These are phyloP conservation scores for Rhizopogon roseolus DNA, from an alignment of 768 basidiomycete species.

Conservation along the genomic window DNA sequence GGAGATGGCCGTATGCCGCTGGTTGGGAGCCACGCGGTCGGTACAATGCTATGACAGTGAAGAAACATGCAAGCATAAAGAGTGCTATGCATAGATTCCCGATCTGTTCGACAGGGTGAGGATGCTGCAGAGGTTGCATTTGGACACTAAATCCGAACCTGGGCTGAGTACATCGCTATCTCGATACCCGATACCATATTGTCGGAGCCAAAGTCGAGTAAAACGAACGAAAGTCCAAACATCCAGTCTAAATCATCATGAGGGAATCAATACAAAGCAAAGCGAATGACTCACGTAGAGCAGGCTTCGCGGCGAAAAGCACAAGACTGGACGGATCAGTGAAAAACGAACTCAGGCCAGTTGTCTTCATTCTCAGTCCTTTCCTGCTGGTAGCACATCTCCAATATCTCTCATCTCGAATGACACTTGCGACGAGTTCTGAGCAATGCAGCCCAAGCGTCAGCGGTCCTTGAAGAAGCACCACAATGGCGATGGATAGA, in stretches of 20 bases:
- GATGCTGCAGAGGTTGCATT: not conserved
- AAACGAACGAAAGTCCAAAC: conserved; percentile 22
- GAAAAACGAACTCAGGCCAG: conserved; percentile 20
- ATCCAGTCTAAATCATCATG: conserved; percentile 23
- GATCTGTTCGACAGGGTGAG: conserved; percentile 10
- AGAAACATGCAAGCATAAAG: conserved; percentile 13
- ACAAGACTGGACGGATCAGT: conserved; percentile 12
- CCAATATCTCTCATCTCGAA: conserved; percentile 22
- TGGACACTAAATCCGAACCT: conserved; percentile 10
- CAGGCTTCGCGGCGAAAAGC: conserved; percentile 16
- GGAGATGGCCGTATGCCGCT: conserved; percentile 26
- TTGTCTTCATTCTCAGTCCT: conserved; percentile 10
- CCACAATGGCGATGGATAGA: too few species aligned
- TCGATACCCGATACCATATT: conserved; percentile 13
- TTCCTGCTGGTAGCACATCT: conserved; percentile 13
- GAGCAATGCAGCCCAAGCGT: conserved; percentile 24
- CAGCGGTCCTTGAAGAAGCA: conserved; percentile 1
- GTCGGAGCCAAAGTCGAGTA: conserved; percentile 11
- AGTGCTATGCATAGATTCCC: conserved; percentile 17
- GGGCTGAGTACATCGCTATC: conserved; percentile 24
- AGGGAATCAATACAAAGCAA: not conserved
- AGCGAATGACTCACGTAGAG: conserved; percentile 16
- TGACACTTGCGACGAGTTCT: conserved; percentile 22
- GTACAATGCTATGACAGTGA: conserved; percentile 11
- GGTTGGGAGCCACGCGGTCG: conserved; percentile 22